A percentile compares a stretch with the other conserved stretches of the same genome.
These are phyloP conservation scores for Fistulina hepatica DNA, from an alignment of 1,284 basidiomycete genomes.

Conservation along the genomic window DNA sequence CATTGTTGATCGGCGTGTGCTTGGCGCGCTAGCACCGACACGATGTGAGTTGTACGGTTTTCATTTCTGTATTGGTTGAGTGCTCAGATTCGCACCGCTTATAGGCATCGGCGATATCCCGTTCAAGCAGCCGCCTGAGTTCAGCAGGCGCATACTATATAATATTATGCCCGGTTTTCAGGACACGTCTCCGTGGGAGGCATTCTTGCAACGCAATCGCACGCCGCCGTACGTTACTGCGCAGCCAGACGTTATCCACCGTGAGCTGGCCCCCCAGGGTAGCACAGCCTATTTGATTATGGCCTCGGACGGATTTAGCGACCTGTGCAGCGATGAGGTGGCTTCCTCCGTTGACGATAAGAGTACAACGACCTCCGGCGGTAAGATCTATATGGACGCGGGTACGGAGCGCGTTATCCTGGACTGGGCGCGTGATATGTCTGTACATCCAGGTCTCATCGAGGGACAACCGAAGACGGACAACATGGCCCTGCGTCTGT, in stretches of 20 bases:
- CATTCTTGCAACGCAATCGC: conserved; percentile 46
- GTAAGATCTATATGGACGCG: too few relatives aligned
- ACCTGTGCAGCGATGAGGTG: conserved; percentile 38
- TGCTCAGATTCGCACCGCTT: conserved; percentile 3
- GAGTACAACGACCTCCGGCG: too few relatives aligned
- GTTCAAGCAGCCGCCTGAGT: conserved; percentile 60
- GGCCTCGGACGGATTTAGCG: conserved; percentile 57
- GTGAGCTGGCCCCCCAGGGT: conserved; percentile 23
- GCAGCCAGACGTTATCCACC: conserved; percentile 50
- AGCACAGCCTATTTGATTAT: conserved; percentile 44
- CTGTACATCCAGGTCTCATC: not conserved
- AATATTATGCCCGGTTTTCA: conserved; percentile 53
- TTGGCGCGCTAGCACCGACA: conserved; percentile 61
- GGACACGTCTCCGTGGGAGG: conserved; percentile 52
- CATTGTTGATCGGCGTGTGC: conserved; percentile 48
- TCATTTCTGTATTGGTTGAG: conserved; percentile 1
- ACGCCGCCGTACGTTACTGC: conserved; percentile 63
- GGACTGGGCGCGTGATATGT: conserved; percentile 14
- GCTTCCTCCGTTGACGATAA: too few relatives aligned
- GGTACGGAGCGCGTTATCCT: conserved; percentile 19
- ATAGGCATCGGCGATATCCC: conserved; percentile 58
- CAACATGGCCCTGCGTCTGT: conserved; percentile 46
- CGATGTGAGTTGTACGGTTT: conserved; percentile 40
- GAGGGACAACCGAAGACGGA: conserved; percentile 17
- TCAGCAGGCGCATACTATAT: conserved; percentile 57